A percentile compares a stretch with the other conserved stretches of the same genome.
Conservation (phyloP, 805 yeast species). For the Kurtzmaniella fragi region DNA sequence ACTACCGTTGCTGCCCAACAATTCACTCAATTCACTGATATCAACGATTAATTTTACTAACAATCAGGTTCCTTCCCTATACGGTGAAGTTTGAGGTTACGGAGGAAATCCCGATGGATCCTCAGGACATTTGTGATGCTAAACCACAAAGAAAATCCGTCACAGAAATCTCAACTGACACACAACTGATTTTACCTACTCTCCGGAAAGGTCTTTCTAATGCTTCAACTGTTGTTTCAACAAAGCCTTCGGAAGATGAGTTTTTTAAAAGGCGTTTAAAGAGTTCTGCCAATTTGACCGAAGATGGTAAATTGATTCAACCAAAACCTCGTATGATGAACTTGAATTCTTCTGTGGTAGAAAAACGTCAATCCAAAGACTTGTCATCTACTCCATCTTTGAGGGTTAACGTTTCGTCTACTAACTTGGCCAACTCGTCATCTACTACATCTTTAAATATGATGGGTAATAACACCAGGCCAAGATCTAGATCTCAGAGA, state of each 20-base stretch:
- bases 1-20: too few relatives aligned
- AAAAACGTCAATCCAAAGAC: slow-evolving; percentile 16
- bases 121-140: slow-evolving; percentile 1
- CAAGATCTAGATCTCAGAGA: too few relatives aligned
- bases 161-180: slow-evolving; percentile 1
- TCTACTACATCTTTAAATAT: neutral
- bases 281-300: slow-evolving; percentile 18
- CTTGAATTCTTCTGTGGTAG: slow-evolving; percentile 23
- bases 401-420: slow-evolving; percentile 28
- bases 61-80: slow-evolving; percentile 58
- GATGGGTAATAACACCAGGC: too few relatives aligned
- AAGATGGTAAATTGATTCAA: slow-evolving; percentile 34
- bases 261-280: neutral
- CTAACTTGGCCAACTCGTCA: slow-evolving; percentile 13
- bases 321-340: slow-evolving; percentile 36
- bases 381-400: slow-evolving; percentile 32
- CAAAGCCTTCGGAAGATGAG: slow-evolving; percentile 5
- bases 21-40: too few relatives aligned
- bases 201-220: neutral
- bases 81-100: slow-evolving; percentile 63
- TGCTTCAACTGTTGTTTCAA: neutral
- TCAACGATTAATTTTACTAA: too few relatives aligned
- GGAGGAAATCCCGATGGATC: slow-evolving; percentile 5
- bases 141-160: neutral
- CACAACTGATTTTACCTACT: neutral